Conservation (phyloP, 2,329 filamentous ascomycete species). For the Karstenula rhodostoma region DNA sequence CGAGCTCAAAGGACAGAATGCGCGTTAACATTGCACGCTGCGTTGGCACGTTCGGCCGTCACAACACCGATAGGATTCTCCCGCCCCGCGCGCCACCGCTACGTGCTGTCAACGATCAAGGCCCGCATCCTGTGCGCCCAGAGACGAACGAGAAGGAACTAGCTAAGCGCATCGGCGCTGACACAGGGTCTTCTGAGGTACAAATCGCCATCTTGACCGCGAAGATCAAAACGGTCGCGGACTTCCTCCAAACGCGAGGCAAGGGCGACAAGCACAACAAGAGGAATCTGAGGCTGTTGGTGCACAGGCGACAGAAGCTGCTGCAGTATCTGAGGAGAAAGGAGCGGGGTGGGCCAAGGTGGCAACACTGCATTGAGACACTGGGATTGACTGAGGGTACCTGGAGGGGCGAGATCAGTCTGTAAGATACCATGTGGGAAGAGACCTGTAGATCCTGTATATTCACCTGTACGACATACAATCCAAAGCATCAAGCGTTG, state of each 20-base stretch:
- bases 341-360: conserved; percentile 89
- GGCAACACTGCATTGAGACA: conserved; percentile 83
- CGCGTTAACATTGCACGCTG: conserved; percentile 86
- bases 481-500: conserved; percentile 4
- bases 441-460: conserved; percentile 7
- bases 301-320: conserved; percentile 89
- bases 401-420: conserved; percentile 87
- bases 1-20: conserved; percentile 78
- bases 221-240: conserved; percentile 85
- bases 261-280: conserved; percentile 94
- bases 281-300: conserved; percentile 82
- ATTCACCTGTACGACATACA: conserved; percentile 20
- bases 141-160: conserved; percentile 38
- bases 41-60: conserved; percentile 86
- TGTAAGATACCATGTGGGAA: conserved; percentile 57
- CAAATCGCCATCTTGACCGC: conserved; percentile 94
- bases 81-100: conserved; percentile 64
- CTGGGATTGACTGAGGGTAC: conserved; percentile 87
- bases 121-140: conserved; percentile 56
- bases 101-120: conserved; percentile 54
- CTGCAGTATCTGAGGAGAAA: conserved; percentile 86
- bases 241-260: conserved; percentile 73
- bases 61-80: conserved; percentile 80
- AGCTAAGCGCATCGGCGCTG: conserved; percentile 76
- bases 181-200: conserved; percentile 96